Conservation (phyloP, 75 land plant genomes). For the Picea sitchensis region DNA sequence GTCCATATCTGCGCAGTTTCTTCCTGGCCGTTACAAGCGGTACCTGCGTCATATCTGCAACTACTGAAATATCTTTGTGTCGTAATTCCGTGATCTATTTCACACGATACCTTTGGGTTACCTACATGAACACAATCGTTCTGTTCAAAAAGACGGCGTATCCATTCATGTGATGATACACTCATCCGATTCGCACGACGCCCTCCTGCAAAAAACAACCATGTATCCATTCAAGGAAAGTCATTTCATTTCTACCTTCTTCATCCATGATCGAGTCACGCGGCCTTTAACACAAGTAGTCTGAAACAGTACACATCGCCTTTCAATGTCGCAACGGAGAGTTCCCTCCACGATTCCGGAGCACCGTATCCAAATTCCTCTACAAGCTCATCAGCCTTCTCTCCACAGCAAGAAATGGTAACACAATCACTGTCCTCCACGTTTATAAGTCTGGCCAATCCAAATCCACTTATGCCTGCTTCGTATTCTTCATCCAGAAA, state of each 20-base stretch:
- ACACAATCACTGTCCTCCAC: conserved; percentile 72
- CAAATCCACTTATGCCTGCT: conserved; percentile 85
- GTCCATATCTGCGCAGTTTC: no score
- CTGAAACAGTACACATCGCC: conserved; percentile 97
- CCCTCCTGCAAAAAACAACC: no score
- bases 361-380: conserved; percentile 77
- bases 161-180: conserved; percentile 13
- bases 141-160: conserved; percentile 78
- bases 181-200: no score
- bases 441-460: conserved; percentile 84
- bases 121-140: conserved; percentile 46
- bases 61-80: conserved; percentile 76
- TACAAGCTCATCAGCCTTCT: conserved; percentile 72
- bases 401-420: conserved; percentile 69
- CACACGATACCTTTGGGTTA: conserved; percentile 38
- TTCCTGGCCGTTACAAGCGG: no score
- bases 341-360: conserved; percentile 85
- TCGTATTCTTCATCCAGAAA: no score
- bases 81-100: conserved; percentile 68
- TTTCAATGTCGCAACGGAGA: conserved; percentile 78
- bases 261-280: conserved; percentile 90
- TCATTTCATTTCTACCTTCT: conserved; percentile 61
- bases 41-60: conserved; percentile 53
- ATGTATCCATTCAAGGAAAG: conserved; percentile 37
- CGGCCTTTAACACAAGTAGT: conserved; percentile 55